Evolutionary conservation across 2,329 filamentous ascomycete species (phyloP).

Genomic region (Colletotrichum sp.): DNA sequence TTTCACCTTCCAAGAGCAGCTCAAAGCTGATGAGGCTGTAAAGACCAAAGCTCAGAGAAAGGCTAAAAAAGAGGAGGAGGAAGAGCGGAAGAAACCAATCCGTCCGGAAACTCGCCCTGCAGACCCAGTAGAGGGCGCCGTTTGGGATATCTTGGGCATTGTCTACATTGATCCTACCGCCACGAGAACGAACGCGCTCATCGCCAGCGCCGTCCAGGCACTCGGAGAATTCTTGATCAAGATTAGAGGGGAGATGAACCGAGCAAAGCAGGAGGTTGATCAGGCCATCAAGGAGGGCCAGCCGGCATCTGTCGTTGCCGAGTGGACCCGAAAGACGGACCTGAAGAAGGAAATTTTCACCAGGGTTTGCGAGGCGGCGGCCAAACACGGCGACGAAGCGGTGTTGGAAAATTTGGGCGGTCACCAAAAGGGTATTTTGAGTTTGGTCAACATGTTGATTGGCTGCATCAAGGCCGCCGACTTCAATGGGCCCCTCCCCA

Average conservation of each 20-base stretch:
- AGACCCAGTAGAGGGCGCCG: constrained; percentile 51
- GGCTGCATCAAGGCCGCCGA: constrained; percentile 58
- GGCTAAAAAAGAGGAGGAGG: constrained; percentile 46
- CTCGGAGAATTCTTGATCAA: constrained; percentile 56
- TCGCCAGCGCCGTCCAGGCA: constrained; percentile 54
- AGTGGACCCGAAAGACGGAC: constrained; percentile 45
- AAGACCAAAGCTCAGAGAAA: constrained; percentile 53
- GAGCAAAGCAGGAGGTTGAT: constrained; percentile 49
- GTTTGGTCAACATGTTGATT: constrained; percentile 59
- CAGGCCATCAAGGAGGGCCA: constrained; percentile 48
- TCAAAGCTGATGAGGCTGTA: constrained; percentile 49
- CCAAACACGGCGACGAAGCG: constrained; percentile 58
- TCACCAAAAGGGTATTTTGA: constrained; percentile 61
- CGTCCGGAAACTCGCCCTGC: constrained; percentile 49
- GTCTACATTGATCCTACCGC: constrained; percentile 50
- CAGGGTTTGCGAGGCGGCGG: constrained; percentile 57
- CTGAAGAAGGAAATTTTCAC: constrained; percentile 54
- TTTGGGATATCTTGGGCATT: constrained; percentile 59
- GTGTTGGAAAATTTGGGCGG: constrained; percentile 64
- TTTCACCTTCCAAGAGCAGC: constrained; percentile 46
- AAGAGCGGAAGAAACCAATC: constrained; percentile 45
- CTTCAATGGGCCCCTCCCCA: constrained; percentile 58
- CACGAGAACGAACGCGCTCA: constrained; percentile 40
- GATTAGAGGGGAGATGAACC: constrained; percentile 52
- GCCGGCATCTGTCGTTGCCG: constrained; percentile 37